Percentiles rank a stretch among this genome's conserved stretches.
These are phyloP conservation scores for Coemansia erecta DNA, from an alignment of 192 early-diverging fungal genomes.

Conservation along the genomic window DNA sequence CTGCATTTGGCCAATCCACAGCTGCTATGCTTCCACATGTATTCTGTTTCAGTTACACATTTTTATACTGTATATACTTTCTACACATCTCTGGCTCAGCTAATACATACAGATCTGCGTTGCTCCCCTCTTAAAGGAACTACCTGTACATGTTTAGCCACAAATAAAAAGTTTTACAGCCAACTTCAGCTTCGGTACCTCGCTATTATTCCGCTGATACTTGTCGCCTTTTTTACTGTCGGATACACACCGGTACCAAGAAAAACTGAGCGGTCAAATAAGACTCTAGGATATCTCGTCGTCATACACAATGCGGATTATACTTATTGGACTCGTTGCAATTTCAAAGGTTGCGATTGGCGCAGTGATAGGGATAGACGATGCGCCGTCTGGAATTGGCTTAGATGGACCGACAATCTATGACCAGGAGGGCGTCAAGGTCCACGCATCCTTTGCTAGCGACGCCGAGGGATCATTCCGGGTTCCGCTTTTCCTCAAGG, in stretches of 20 bases:
- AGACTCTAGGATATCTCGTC: neutral
- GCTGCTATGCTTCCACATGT: conserved; percentile 1
- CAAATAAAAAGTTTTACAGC: neutral
- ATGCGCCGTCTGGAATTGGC: conserved; percentile 1
- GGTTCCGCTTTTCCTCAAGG: conserved; percentile 38
- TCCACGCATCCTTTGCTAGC: conserved; percentile 20
- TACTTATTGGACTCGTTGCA: conserved; percentile 5
- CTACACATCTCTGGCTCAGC: too few relatives aligned
- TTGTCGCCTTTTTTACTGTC: too few relatives aligned
- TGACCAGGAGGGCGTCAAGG: conserved; percentile 24
- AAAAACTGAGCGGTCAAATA: too few relatives aligned
- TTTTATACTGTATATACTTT: too few relatives aligned
- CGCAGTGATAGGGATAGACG: conserved; percentile 5
- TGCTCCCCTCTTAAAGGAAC: neutral
- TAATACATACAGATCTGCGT: too few relatives aligned
- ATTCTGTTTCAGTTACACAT: conserved; percentile 8
- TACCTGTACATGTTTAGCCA: neutral
- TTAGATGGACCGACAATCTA: conserved; percentile 9
- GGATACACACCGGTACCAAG: too few relatives aligned
- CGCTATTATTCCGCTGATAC: neutral
- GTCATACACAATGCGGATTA: conserved; percentile 3
- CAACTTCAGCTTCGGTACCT: neutral
- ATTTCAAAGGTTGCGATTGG: neutral
- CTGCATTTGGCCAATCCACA: neutral
- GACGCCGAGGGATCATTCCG: conserved; percentile 28